These are phyloP conservation scores for Tilletia indica DNA, from an alignment of 1,284 basidiomycete genomes.

Conservation along the genomic window DNA sequence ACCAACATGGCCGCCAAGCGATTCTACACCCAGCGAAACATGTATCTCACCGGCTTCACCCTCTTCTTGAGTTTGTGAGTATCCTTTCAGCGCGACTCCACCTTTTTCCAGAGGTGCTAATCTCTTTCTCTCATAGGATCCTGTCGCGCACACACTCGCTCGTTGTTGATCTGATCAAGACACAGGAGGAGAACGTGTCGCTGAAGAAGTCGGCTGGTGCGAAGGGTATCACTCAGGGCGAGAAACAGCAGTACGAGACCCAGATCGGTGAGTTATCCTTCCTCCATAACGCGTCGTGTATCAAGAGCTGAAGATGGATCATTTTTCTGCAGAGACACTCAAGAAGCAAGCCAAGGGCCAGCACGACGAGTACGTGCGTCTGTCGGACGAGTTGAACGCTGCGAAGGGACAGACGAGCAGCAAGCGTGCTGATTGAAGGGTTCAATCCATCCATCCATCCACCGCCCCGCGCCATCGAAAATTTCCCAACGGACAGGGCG, in stretches of 20 bases:
- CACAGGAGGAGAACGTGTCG: slow-evolving; percentile 80
- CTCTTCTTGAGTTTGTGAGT: slow-evolving; percentile 69
- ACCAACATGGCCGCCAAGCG: slow-evolving; percentile 79
- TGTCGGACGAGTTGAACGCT: slow-evolving; percentile 50
- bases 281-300: neutral
- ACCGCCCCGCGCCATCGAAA: too few relatives aligned
- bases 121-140: slow-evolving; percentile 58
- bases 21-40: slow-evolving; percentile 74
- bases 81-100: neutral
- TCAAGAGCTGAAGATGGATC: slow-evolving; percentile 14
- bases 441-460: too few relatives aligned
- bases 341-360: slow-evolving; percentile 54
- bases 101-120: neutral
- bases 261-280: slow-evolving; percentile 35
- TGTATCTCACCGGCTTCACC: slow-evolving; percentile 76
- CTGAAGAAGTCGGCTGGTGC: slow-evolving; percentile 68
- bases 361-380: slow-evolving; percentile 53
- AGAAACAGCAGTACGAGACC: slow-evolving; percentile 49
- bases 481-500: too few relatives aligned
- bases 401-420: slow-evolving; percentile 39
- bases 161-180: slow-evolving; percentile 82
- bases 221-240: slow-evolving; percentile 17
- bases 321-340: slow-evolving; percentile 36
- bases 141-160: slow-evolving; percentile 89
- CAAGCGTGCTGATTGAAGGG: slow-evolving; percentile 31